Conservation (phyloP, 352 stramenopile genomes). For the Phytophthora pistaciae region DNA sequence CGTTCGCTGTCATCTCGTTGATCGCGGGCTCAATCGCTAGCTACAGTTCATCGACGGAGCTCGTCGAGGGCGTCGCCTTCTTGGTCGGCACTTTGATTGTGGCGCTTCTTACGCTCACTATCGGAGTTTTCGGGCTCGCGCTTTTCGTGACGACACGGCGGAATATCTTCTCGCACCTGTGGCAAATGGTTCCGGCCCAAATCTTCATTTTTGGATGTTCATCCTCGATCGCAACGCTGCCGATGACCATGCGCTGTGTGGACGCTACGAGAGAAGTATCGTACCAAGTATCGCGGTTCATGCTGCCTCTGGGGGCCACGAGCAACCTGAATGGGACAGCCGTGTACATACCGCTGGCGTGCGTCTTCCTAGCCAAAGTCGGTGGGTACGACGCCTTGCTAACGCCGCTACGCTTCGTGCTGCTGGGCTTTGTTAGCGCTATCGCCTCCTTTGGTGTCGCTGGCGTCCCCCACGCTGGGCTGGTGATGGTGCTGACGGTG, state of each 20-base stretch:
- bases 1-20: conserved; percentile 78
- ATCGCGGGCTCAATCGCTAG: conserved; percentile 70
- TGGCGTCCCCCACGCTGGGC: conserved; percentile 72
- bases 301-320: conserved; percentile 73
- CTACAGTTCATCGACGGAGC: conserved; percentile 51
- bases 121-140: conserved; percentile 61
- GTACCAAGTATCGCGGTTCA: conserved; percentile 63
- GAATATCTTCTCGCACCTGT: conserved; percentile 78
- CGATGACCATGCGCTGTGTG: conserved; percentile 80
- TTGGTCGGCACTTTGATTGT: conserved; percentile 56
- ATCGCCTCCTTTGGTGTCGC: conserved; percentile 79
- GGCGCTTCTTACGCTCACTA: conserved; percentile 54
- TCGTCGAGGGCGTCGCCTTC: conserved; percentile 63
- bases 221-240: conserved; percentile 84
- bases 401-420: conserved; percentile 64
- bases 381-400: conserved; percentile 60
- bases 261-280: conserved; percentile 74
- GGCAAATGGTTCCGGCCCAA: conserved; percentile 74
- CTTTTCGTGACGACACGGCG: conserved; percentile 65
- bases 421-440: conserved; percentile 71
- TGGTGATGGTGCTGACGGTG: conserved; percentile 85
- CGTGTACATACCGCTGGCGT: conserved; percentile 77
- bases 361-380: conserved; percentile 80
- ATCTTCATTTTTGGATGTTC: conserved; percentile 84
- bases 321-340: conserved; percentile 81